Base-by-base conservation (phyloP, 139 green algal genomes). In the Haematococcus sp. region DNA sequence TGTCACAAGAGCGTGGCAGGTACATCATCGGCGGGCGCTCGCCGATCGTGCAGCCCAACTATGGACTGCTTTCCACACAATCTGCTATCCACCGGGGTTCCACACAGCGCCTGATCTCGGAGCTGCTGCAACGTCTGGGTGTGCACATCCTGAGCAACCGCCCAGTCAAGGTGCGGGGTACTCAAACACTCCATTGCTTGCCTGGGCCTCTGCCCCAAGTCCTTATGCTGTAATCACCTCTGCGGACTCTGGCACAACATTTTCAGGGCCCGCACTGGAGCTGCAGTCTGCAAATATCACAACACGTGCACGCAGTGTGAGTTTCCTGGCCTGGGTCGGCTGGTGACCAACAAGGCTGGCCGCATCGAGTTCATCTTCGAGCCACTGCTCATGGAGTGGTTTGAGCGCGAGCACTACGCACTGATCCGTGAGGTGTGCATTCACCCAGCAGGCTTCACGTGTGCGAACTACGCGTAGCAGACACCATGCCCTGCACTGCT, bases 341-440 rank as follows among this genome's bases (percentile, higher is more conserved):
- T 89, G 40, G 16, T 78, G 51, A 84, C 78, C 49, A 89, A 87
- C 76, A 64, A 72, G 1, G 73, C 74, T 3, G 76, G 78, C 4
- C 81, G 84, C 34, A 73, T 89, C 32, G 75, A 86, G 66, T 89
- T 89, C 70, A 66, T 78, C 3, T 89, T 89, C 67, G 78, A 86
- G 13, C 52, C 51, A 1, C 35, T 79, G 46, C 60, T 89, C 25
- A 64, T 81, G 16, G 81, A 87, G 60, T 75, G 69, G 34, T 83
- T 89, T 56, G 84, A 86, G 76, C 70, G 68, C 22, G 76, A 83
- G 68, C 61, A 63, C 1, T 71, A 86, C 49, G 67, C 60, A 1
- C 28, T 80, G 13, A 60, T 86, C n/a, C 59, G 63, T n/a, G 80
- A 86, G 80, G 80, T 86, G 68, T 35, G 68, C 11, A 46, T 69